Evolutionary conservation across 495 filamentous ascomycete species (phyloP).

Genomic region (Parathielavia appendiculata): DNA sequence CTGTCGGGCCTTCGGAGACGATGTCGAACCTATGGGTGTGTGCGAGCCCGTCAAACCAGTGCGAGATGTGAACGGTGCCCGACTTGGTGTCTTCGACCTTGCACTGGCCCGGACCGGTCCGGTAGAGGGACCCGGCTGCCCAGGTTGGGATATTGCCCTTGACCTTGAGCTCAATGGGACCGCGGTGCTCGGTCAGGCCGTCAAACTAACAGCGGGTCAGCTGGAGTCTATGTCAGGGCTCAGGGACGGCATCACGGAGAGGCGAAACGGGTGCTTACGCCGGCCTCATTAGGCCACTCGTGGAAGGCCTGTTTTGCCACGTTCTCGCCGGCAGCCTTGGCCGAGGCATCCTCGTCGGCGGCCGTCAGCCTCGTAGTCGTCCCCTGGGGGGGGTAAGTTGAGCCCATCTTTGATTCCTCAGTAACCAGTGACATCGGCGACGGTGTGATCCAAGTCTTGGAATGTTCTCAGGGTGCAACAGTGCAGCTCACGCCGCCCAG

Average conservation of each 20-base stretch:
- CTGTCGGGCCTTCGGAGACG: constrained; percentile 19
- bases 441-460: too few relatives aligned
- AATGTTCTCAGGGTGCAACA: too few relatives aligned
- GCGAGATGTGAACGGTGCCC: constrained; percentile 50
- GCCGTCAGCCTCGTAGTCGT: constrained; percentile 13
- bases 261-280: constrained; percentile 28
- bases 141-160: constrained; percentile 41
- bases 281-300: constrained; percentile 45
- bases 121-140: constrained; percentile 58
- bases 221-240: not conserved
- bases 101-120: constrained; percentile 64
- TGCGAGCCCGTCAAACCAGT: constrained; percentile 82
- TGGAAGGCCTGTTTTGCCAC: constrained; percentile 11
- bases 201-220: constrained; percentile 36
- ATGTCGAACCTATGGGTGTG: constrained; percentile 72
- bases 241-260: too few relatives aligned
- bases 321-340: not conserved
- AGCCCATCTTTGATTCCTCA: not conserved
- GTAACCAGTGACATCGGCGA: not conserved
- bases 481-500: too few relatives aligned
- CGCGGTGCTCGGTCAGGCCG: constrained; percentile 41
- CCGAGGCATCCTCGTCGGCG: constrained; percentile 6
- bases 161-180: constrained; percentile 38
- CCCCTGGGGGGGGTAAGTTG: constrained; percentile 2
- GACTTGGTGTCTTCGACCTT: constrained; percentile 52